Conservation (phyloP, 306 rosid genomes). For the Ormosia emarginata region DNA sequence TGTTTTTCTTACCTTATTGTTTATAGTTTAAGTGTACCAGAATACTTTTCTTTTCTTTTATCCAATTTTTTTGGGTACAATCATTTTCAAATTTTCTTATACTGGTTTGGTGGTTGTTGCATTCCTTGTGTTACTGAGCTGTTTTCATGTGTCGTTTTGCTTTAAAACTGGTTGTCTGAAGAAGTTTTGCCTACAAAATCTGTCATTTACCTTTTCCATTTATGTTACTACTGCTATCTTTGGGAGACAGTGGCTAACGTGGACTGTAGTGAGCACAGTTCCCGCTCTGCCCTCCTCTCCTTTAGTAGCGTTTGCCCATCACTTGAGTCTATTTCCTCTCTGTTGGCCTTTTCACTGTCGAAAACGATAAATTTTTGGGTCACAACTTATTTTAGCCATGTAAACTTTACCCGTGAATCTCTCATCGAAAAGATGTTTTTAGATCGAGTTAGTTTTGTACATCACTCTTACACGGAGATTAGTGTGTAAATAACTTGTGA, state of each 20-base stretch:
- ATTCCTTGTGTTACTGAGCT: constrained; percentile 10
- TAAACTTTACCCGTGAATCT: too few species aligned
- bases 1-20: too few species aligned
- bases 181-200: neutral
- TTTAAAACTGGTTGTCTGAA: neutral
- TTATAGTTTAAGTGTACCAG: too few species aligned
- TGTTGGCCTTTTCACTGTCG: constrained; percentile 13
- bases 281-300: too few species aligned
- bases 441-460: too few species aligned
- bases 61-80: neutral
- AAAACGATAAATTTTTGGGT: too few species aligned
- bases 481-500: too few species aligned
- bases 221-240: neutral
- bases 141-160: constrained; percentile 34
- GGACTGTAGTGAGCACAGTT: neutral
- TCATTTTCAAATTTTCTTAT: neutral
- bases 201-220: neutral
- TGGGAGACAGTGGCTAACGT: neutral
- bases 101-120: neutral
- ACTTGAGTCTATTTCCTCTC: neutral
- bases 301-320: neutral
- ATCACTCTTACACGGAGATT: too few species aligned
- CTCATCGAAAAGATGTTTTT: too few species aligned
- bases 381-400: too few species aligned
- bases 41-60: too few species aligned